These are phyloP conservation scores for Sicyos baderoa DNA, from an alignment of 306 rosid genomes.

Conservation along the genomic window DNA sequence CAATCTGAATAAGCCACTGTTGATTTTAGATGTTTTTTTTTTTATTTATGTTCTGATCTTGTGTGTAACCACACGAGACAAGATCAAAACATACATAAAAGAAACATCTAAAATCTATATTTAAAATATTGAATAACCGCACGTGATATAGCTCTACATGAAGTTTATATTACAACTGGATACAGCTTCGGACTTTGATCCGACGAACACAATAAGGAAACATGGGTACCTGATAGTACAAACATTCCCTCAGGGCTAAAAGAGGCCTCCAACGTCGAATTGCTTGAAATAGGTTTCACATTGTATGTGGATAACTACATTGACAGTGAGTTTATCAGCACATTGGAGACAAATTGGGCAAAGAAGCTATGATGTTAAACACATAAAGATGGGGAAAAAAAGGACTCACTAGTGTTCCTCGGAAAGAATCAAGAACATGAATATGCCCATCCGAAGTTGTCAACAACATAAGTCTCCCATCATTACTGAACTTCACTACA, in stretches of 20 bases:
- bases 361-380: constrained; percentile 18
- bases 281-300: constrained; percentile 61
- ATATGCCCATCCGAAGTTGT: constrained; percentile 79
- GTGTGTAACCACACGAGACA: neutral
- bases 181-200: neutral
- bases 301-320: constrained; percentile 67
- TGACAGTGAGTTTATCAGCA: constrained; percentile 13
- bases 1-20: neutral
- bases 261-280: constrained; percentile 88
- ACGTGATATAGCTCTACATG: neutral
- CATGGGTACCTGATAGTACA: constrained; percentile 63
- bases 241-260: constrained; percentile 97
- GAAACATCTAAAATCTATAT: neutral
- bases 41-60: too few relatives aligned
- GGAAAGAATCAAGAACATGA: constrained; percentile 88
- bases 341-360: constrained; percentile 13
- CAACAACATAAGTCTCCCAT: constrained; percentile 82
- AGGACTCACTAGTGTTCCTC: constrained; percentile 76
- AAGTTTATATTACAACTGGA: neutral
- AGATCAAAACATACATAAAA: neutral
- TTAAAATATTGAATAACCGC: neutral
- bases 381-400: constrained; percentile 10
- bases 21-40: too few relatives aligned
- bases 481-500: constrained; percentile 87
- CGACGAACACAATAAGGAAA: constrained; percentile 8